phyloP scores from a whole-genome alignment of 2,329 filamentous ascomycete species.

The Metarhizium brunneum region DNA sequence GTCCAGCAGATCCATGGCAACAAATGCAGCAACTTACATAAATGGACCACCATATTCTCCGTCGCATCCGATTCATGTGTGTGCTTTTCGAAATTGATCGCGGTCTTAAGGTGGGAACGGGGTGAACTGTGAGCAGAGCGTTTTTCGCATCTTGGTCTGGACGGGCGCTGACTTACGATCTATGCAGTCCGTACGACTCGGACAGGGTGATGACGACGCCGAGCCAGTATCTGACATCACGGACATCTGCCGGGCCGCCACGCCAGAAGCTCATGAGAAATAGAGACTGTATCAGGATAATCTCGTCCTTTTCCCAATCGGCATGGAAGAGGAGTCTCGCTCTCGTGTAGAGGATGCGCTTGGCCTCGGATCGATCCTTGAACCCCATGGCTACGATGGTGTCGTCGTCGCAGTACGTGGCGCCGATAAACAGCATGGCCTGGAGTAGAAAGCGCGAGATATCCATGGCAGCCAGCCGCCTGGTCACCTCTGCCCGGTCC shows the following conservation, averaged over 20 bases:
- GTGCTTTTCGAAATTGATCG: conserved; percentile 17
- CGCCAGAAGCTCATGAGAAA: conserved; percentile 49
- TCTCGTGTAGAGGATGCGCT: conserved; percentile 38
- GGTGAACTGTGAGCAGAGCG: not conserved
- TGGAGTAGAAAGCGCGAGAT: conserved; percentile 42
- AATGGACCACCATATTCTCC: conserved; percentile 45
- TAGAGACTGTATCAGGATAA: conserved; percentile 38
- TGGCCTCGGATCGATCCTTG: conserved; percentile 37
- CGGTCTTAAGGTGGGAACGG: conserved; percentile 10
- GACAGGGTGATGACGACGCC: conserved; percentile 41
- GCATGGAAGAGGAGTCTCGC: conserved; percentile 43
- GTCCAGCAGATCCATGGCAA: not conserved
- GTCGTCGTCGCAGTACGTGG: conserved; percentile 40
- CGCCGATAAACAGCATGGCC: conserved; percentile 44
- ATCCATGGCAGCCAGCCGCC: conserved; percentile 26
- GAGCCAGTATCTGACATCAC: conserved; percentile 40
- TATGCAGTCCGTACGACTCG: conserved; percentile 37
- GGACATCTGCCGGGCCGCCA: conserved; percentile 36
- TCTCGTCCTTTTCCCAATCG: conserved; percentile 41
- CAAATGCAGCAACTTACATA: conserved; percentile 28
- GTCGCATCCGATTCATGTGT: conserved; percentile 25
- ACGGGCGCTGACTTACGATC: conserved; percentile 18
- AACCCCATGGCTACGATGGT: conserved; percentile 36
- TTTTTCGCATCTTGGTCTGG: not conserved
- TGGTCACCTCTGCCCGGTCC: conserved; percentile 33